These are phyloP conservation scores for Cercospora sp. DNA, from an alignment of 2,329 filamentous ascomycete species.

Conservation along the genomic window DNA sequence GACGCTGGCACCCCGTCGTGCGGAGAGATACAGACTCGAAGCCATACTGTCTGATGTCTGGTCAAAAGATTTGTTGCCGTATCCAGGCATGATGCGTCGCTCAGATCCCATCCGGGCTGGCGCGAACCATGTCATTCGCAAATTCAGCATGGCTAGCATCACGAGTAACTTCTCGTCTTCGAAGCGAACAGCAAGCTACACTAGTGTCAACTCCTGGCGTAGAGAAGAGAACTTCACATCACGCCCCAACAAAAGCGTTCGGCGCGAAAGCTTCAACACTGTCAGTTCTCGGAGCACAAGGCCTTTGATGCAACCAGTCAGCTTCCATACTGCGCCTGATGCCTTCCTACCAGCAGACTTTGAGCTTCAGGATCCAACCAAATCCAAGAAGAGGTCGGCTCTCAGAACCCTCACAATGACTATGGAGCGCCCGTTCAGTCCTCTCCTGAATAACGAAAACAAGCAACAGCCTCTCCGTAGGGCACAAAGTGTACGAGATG, in stretches of 20 bases:
- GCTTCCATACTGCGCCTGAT: constrained; percentile 51
- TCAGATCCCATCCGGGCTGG: constrained; percentile 72
- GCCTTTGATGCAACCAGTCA: constrained; percentile 37
- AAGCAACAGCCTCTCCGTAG: constrained; percentile 30
- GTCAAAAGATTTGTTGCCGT: constrained; percentile 77
- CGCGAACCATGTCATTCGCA: constrained; percentile 84
- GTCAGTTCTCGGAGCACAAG: constrained; percentile 9
- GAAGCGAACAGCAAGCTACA: constrained; percentile 65
- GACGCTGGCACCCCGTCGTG: constrained; percentile 70
- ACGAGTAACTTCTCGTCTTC: constrained; percentile 73
- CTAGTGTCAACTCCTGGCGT: constrained; percentile 37
- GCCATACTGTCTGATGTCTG: constrained; percentile 74
- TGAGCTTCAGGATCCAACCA: constrained; percentile 39
- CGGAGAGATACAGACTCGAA: constrained; percentile 77
- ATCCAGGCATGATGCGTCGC: constrained; percentile 72
- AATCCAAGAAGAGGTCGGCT: constrained; percentile 33
- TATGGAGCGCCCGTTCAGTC: constrained; percentile 40
- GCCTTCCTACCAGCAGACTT: constrained; percentile 53
- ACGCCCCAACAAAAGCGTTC: constrained; percentile 11
- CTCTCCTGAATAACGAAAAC: constrained; percentile 30
- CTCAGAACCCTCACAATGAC: constrained; percentile 37
- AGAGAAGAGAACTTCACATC: constrained; percentile 35
- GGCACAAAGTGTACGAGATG: constrained; percentile 36
- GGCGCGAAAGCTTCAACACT: constrained; percentile 19
- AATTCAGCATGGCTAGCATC: constrained; percentile 79